Evolutionary conservation across 257 asterid genomes (phyloP).

Genomic region (Coffea eugenioides): DNA sequence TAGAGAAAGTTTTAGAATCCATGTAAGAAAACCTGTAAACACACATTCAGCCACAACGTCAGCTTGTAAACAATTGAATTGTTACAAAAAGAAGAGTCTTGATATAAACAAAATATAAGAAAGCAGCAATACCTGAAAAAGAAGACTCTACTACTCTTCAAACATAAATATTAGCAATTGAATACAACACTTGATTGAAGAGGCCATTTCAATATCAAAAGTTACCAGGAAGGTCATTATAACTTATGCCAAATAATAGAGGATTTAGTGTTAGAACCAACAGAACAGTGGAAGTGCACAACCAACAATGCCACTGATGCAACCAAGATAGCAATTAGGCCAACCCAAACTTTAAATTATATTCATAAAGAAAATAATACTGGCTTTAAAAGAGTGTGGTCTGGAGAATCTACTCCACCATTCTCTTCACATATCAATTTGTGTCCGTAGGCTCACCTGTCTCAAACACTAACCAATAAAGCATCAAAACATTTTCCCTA

Average conservation of each 20-base stretch:
- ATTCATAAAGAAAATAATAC: neutral
- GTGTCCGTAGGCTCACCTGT: neutral
- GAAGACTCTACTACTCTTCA: neutral
- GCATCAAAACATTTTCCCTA: neutral
- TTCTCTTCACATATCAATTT: too few species aligned
- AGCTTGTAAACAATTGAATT: neutral
- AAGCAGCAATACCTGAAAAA: neutral
- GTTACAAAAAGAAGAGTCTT: neutral
- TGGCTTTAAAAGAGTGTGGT: neutral
- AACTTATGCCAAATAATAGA: neutral
- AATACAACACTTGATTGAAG: too few species aligned
- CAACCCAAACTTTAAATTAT: neutral
- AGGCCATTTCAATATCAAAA: neutral
- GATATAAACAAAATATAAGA: neutral
- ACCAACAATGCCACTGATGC: neutral
- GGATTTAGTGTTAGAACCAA: too few species aligned
- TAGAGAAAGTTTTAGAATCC: constrained; percentile 49
- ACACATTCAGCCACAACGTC: neutral
- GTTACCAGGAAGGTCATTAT: neutral
- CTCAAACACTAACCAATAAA: neutral
- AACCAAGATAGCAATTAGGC: neutral
- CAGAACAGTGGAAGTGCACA: neutral
- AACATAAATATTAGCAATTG: neutral
- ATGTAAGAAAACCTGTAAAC: constrained; percentile 42
- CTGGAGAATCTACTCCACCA: neutral